Evolutionary conservation across 2,329 filamentous ascomycete genomes (phyloP), one percentile per base, ranked within the genome.

Genomic region (Trichoderma aggressivum): DNA sequence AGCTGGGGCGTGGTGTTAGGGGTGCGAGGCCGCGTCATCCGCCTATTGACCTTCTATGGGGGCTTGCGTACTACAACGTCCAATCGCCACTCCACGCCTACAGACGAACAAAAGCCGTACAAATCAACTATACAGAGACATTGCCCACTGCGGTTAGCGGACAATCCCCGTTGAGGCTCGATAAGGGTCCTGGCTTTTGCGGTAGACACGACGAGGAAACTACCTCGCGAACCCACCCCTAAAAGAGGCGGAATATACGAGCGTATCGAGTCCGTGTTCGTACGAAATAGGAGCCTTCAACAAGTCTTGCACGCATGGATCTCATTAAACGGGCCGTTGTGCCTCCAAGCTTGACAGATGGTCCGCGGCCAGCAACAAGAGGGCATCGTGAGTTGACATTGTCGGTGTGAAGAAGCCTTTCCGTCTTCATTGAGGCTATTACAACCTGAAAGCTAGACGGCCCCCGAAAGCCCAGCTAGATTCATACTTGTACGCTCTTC

Each of bases 21-120:
- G 64, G 64, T 69, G 65, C 50, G 56, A 69, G 71, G 71, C 71
- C 71, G 71, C 71, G 71, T 72, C 67, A 72, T 72, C 71, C 71
- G 58, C 65, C 55, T 47, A 18, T 71, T 39, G 39, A 24, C 39
- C 39, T 67, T 67, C 50, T 30, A 61, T 39, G 58, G 58, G 63
- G 50, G 65, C 70, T 64, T 72, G 70, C 64, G 70, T 72, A 64
- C 47, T 30, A 70, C 56, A 59, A 64, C 65, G 21, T 55, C 65
- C 59, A 53, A 70, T 70, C 47, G 65, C 65, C 70, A 61, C 70
- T 72, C 56, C 47, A 70, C 47, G 39, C 55, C 24, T 69, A 18
- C n/a, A 21, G n/a, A 14, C 16, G 34, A 32, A 59, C 47, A 53
- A 53, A 53, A 24, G 47, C 21, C 47, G 47, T 53, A 21, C 47